These are phyloP conservation scores for Entophlyctis luteolus DNA, from an alignment of 192 early-diverging fungal species.

Conservation along the genomic window DNA sequence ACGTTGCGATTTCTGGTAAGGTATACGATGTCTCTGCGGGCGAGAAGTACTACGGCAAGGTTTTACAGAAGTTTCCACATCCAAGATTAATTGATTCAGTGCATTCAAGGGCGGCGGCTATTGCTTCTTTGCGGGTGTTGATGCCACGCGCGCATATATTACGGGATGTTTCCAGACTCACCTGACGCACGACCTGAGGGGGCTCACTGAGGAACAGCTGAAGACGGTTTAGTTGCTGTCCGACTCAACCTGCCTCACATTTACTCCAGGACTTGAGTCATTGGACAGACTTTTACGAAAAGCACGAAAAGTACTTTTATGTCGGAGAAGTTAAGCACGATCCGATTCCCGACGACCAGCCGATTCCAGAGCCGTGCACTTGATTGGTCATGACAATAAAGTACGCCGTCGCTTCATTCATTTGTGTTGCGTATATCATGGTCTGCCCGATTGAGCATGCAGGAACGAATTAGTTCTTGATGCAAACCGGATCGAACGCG, in stretches of 20 bases:
- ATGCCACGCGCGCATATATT: slow-evolving; percentile 89
- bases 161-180: slow-evolving; percentile 94
- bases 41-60: slow-evolving; percentile 68
- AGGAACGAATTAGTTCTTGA: no score
- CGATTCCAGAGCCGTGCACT: slow-evolving; percentile 77
- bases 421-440: no score
- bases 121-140: slow-evolving; percentile 81
- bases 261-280: slow-evolving; percentile 55
- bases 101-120: slow-evolving; percentile 73
- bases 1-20: slow-evolving; percentile 87
- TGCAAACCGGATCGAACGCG: no score
- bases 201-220: slow-evolving; percentile 69
- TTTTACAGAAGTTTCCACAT: no score
- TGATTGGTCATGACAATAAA: slow-evolving; percentile 4
- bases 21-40: slow-evolving; percentile 90
- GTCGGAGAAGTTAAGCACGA: slow-evolving; percentile 77
- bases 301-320: slow-evolving; percentile 80
- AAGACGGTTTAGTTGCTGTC: slow-evolving; percentile 46
- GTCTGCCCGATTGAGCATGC: no score
- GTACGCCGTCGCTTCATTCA: no score
- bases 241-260: not conserved
- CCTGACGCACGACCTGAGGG: slow-evolving; percentile 89
- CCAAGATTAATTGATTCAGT: no score
- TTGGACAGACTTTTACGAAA: slow-evolving; percentile 87
- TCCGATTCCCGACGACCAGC: slow-evolving; percentile 76